phyloP scores from a whole-genome alignment of 768 basidiomycete genomes.

The Tremella yokohamensis region DNA sequence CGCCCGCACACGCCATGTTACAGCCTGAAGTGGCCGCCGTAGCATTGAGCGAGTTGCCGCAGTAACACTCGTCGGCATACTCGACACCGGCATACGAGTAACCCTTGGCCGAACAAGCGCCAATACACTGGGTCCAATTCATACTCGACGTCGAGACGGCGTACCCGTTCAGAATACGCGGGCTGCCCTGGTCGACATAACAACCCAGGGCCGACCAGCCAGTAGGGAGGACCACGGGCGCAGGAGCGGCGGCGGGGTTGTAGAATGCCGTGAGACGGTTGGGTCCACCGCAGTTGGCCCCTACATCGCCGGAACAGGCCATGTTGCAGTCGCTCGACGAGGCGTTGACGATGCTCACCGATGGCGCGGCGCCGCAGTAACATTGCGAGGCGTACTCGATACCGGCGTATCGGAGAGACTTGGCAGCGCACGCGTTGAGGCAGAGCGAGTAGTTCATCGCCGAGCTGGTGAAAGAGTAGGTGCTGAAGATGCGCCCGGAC shows the following conservation, averaged over 20 bases:
- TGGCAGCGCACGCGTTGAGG: conserved; percentile 6
- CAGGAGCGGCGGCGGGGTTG: background rate
- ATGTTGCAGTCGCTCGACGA: conserved; percentile 21
- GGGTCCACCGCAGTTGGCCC: conserved; percentile 16
- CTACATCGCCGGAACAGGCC: conserved; percentile 19
- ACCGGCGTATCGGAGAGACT: conserved; percentile 13
- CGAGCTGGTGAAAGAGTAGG: conserved; percentile 5
- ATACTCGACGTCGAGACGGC: conserved; percentile 4
- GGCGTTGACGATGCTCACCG: conserved; percentile 17
- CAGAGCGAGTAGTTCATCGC: conserved; percentile 11
- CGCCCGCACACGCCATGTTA: conserved; percentile 39
- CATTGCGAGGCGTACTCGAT: conserved; percentile 26
- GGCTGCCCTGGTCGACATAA: background rate
- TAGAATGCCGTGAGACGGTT: conserved; percentile 16
- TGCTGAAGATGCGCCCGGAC: conserved; percentile 13
- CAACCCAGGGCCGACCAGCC: conserved; percentile 6
- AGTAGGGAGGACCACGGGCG: background rate
- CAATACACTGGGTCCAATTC: conserved; percentile 3
- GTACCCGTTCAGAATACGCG: background rate
- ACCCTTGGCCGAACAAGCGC: conserved; percentile 7
- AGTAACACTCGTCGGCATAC: conserved; percentile 14
- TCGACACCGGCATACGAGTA: conserved; percentile 5
- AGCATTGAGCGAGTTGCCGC: conserved; percentile 29
- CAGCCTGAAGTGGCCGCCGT: conserved; percentile 36
- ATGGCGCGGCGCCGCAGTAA: conserved; percentile 15